These are phyloP conservation scores for Chaetothyriales sp. DNA, from an alignment of 2,329 filamentous ascomycete genomes.

Conservation along the genomic window DNA sequence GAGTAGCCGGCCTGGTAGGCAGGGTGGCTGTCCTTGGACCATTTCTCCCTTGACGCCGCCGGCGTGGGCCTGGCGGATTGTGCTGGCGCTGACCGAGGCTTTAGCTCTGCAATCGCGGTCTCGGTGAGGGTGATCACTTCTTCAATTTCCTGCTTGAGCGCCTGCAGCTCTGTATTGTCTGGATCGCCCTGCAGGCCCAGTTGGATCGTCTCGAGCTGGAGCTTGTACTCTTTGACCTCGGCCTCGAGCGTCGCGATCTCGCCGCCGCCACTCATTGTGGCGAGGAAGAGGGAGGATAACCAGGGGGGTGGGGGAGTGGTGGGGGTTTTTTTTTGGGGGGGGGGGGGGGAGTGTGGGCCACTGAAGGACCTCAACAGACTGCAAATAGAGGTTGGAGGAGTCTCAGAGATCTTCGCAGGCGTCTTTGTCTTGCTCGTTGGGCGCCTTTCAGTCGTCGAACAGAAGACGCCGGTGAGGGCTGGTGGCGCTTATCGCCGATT, in stretches of 20 bases:
- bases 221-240: slow-evolving; percentile 46
- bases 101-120: slow-evolving; percentile 67
- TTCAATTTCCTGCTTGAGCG: slow-evolving; percentile 67
- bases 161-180: slow-evolving; percentile 62
- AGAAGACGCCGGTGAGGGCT: neutral
- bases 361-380: neutral
- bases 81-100: slow-evolving; percentile 40
- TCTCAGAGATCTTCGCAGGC: no score
- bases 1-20: slow-evolving; percentile 52
- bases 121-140: slow-evolving; percentile 67
- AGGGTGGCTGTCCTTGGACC: slow-evolving; percentile 68
- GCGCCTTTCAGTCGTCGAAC: no score
- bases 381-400: neutral
- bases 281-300: neutral
- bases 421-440: no score
- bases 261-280: slow-evolving; percentile 24
- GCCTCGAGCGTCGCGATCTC: slow-evolving; percentile 32
- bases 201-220: slow-evolving; percentile 66
- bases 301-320: neutral
- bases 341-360: neutral
- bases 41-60: slow-evolving; percentile 53
- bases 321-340: neutral
- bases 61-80: slow-evolving; percentile 31
- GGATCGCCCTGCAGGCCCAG: slow-evolving; percentile 66
- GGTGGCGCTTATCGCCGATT: neutral